Base-by-base conservation (phyloP, 2,329 filamentous ascomycete species). In the Aotearoamyces nothofagi region DNA sequence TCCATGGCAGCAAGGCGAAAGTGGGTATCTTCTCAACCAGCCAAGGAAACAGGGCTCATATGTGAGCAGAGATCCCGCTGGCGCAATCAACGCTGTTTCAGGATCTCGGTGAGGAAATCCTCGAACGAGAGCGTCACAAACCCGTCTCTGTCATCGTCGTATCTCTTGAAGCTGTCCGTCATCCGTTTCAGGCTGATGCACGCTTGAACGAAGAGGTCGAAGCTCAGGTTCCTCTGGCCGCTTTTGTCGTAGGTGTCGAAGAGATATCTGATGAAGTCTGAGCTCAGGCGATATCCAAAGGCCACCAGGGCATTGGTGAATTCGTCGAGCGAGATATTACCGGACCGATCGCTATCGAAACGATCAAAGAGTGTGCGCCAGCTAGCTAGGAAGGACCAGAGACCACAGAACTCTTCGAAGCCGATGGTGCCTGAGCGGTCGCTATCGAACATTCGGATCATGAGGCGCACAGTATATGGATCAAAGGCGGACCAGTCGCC, bases 101-200 rank as follows among this genome's bases (percentile, higher is more conserved):
- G 42, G 38, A 73, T 72, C 55, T 73, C 77, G 20, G 72, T 75
- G 47, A 84, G 56, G 51, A 84, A 84, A 45, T 84, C 78, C 57
- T 84, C 78, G n/a, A 86, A 86, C 50, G 76, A 81, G 30, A 86
- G 55, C 4, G 78, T 86, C 42, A 86, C 81, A 52, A 86, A 96
- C 2, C 90, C 90, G 55, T 96, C 90, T 23, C 90, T 71, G 54
- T 98, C 90, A 46, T 92, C 81, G 44, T 98, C 90, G 53, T 96
- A 98, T 56, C 86, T 87, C 66, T 98, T 98, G 54, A 98, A 98
- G 15, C 93, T 84, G 54, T 98, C 90, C 35, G 90, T 98, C 87
- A 98, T 96, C 43, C 90, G 70, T 68, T 96, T 94, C 46, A 98
- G 63, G 44, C 75, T 84, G 50, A 98, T 96, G 54, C 90, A 96